Conservation (phyloP, 371 early-diverging fungal genomes). For the Rhizopus delemar region DNA sequence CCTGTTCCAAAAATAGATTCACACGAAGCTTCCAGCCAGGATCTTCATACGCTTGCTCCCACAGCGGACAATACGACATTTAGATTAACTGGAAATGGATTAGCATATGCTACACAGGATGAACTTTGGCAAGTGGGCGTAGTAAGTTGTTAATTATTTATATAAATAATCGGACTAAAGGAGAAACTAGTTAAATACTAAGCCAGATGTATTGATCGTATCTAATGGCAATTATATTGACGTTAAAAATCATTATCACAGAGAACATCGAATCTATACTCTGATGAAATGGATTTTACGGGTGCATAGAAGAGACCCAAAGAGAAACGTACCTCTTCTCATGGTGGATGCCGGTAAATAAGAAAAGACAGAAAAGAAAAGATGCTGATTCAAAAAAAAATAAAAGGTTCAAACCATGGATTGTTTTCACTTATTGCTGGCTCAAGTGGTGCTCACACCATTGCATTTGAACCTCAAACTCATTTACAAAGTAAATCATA, state of each 20-base stretch:
- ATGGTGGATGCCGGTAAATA: constrained; percentile 51
- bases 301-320: constrained; percentile 44
- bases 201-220: constrained; percentile 49
- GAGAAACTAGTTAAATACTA: constrained; percentile 36
- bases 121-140: constrained; percentile 38
- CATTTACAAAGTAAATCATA: constrained; percentile 34
- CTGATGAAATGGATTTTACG: constrained; percentile 55
- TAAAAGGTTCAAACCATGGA: constrained; percentile 51
- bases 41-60: constrained; percentile 39
- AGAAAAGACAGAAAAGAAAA: neutral
- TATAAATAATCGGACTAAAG: neutral
- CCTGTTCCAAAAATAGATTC: constrained; percentile 18
- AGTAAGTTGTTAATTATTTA: constrained; percentile 21
- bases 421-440: constrained; percentile 52
- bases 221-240: constrained; percentile 35
- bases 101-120: constrained; percentile 23
- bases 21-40: constrained; percentile 15
- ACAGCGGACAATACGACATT: constrained; percentile 35
- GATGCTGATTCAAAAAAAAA: neutral
- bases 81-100: constrained; percentile 22
- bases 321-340: constrained; percentile 32
- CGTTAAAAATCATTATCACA: constrained; percentile 40
- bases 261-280: constrained; percentile 47
- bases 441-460: constrained; percentile 46
- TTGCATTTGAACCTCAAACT: constrained; percentile 54